These are phyloP conservation scores for Ramichloridium luteum DNA, from an alignment of 2,329 filamentous ascomycete species.

Conservation along the genomic window DNA sequence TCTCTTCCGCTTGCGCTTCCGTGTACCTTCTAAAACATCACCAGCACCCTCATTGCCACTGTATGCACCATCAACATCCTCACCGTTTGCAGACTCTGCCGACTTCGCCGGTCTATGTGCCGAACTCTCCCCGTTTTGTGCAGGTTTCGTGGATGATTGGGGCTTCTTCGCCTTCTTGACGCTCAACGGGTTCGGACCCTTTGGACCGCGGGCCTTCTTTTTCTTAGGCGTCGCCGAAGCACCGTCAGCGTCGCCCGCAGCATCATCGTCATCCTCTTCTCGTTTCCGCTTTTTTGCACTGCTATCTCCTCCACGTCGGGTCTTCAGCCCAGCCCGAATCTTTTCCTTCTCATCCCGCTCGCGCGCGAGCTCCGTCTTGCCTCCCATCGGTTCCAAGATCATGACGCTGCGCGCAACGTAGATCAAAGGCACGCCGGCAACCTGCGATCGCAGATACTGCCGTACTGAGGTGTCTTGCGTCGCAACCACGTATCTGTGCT, in stretches of 20 bases:
- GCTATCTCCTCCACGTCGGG: conserved; percentile 12
- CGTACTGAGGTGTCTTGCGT: conserved; percentile 57
- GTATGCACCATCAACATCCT: conserved; percentile 4
- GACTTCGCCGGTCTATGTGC: conserved; percentile 17
- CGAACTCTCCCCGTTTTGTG: conserved; percentile 12
- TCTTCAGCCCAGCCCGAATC: conserved; percentile 54
- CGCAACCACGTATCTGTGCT: conserved; percentile 67
- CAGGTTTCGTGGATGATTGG: conserved; percentile 10
- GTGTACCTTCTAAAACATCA: conserved; percentile 9
- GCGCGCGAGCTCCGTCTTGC: conserved; percentile 49
- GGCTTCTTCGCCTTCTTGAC: conserved; percentile 56
- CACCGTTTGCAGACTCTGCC: conserved; percentile 3
- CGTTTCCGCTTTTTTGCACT: conserved; percentile 22
- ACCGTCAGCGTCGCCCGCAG: conserved; percentile 21
- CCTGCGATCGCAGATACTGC: conserved; percentile 45
- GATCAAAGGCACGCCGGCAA: conserved; percentile 62
- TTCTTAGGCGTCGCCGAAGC: conserved; percentile 36
- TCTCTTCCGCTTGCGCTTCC: conserved; percentile 14
- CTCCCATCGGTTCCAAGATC: conserved; percentile 67
- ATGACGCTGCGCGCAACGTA: conserved; percentile 72
- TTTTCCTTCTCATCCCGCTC: conserved; percentile 61
- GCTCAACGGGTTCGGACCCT: conserved; percentile 59
- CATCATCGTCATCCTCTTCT: conserved; percentile 17
- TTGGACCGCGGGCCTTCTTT: conserved; percentile 48
- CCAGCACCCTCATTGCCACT: no score